Evolutionary conservation across 2,329 filamentous ascomycete species (phyloP), one percentile per base, ranked within the genome.

Genomic region (Beauveria medogensis): DNA sequence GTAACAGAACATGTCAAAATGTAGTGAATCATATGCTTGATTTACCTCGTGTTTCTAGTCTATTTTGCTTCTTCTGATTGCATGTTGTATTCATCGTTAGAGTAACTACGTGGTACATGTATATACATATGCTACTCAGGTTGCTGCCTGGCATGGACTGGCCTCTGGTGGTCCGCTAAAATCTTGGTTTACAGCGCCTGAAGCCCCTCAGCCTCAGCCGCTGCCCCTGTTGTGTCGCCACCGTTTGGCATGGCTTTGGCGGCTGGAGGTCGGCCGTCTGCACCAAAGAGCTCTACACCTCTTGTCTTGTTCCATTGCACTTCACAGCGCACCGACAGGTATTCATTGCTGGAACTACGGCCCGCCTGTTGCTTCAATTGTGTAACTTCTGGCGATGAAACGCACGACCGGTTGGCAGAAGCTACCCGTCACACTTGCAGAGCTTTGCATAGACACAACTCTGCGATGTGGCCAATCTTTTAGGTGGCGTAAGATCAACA

Each of bases 391-490:
- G 73, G 70, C 77, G 50, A 60, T 74, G 54, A 72, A 72, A 54
- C 80, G 80, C 34, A 78, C 85, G n/a, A 80, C 87, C 18, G 89
- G 91, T 71, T 99, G 94, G 94, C 85, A 85, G 65, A 95, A 90
- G 77, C 77, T 99, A 66, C 92, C 94, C 26, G 78, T 97, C 46
- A 89, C 81, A 63, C 77, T 96, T 40, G 84, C 87, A 4, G 94
- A 99, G 71, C 83, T 99, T 4, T 97, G 91, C 72, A 92, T 99
- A 66, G 91, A 96, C 68, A 99, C 93, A 0, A 96, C 92, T 0
- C 78, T 99, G 40, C 87, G 93, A 64, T 99, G 94, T 72, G 94
- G 94, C 3, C 94, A 99, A 73, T 96, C 93, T 0, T 99, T 99
- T 68, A 87, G 93, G 78, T 99, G 94, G 94, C 88, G 88, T 64